Evolutionary conservation across 2,329 filamentous ascomycete species (phyloP), one percentile per base, ranked within the genome.

Genomic region (Fusarium sp.): DNA sequence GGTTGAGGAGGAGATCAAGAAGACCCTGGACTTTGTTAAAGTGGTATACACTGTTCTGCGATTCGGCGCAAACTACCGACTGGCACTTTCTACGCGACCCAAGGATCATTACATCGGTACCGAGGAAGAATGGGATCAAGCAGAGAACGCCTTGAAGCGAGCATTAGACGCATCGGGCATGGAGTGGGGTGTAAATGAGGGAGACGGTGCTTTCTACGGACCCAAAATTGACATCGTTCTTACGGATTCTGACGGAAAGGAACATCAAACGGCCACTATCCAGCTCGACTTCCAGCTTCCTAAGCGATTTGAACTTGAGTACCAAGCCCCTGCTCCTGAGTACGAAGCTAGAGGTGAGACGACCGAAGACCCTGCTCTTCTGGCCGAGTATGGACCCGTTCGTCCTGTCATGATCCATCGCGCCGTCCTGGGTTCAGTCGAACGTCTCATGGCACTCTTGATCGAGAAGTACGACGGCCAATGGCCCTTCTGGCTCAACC

Each of bases 281-380:
- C 93, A 97, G 80, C 86, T 97, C 26, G 93, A 97, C 76, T 96
- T 97, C 76, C 94, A 97, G 78, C 83, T 97, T 3, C 93, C 93
- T 2, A 91, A 92, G 74, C 88, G 93, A 14, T 97, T 97, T 74
- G 87, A 87, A 44, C 81, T 97, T 34, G 85, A 89, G 72, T 97
- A 97, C 73, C 83, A 88, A 73, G 89, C 89, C 2, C 89, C 90
- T 0, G 88, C 88, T 1, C 88, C 89, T 0, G 88, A 89, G 66
- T 75, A 85, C 19, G 88, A 91, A 71, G 80, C 82, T 23, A 80
- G 82, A 56, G 83, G 87, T 44, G 77, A 83, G 74, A 82, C 78
- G 2, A 85, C 85, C 2, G 77, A 78, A 0, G 83, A 89, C 57
- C 75, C 83, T 0, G 77, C 76, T 4, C 73, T 84, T 32, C 76